Evolutionary conservation across 2,329 filamentous ascomycete genomes (phyloP).

Genomic region (Trichoderma sp.): DNA sequence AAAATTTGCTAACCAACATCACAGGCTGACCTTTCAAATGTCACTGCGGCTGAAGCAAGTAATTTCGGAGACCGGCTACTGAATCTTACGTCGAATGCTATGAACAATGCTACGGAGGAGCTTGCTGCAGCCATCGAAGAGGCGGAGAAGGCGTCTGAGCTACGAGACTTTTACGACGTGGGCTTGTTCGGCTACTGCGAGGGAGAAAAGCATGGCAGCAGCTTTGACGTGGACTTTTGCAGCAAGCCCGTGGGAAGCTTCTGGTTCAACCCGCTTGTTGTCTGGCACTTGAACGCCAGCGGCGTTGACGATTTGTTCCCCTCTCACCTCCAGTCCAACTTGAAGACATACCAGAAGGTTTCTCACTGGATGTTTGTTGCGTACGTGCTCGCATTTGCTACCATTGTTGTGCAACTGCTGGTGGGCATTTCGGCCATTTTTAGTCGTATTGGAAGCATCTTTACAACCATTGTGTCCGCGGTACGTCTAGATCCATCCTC

Average conservation of each 20-base stretch:
- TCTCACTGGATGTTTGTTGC: slow-evolving; percentile 23
- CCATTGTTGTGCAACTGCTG: neutral
- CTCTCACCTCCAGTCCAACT: slow-evolving; percentile 7
- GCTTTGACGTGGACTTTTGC: slow-evolving; percentile 6
- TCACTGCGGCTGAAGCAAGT: slow-evolving; percentile 6
- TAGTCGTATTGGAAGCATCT: slow-evolving; percentile 10
- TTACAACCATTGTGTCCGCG: slow-evolving; percentile 9
- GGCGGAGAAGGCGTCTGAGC: slow-evolving; percentile 2
- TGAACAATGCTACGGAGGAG: slow-evolving; percentile 7
- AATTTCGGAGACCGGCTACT: slow-evolving; percentile 11
- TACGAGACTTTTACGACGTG: slow-evolving; percentile 19
- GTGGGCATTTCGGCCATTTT: slow-evolving; percentile 19
- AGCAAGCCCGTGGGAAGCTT: slow-evolving; percentile 17
- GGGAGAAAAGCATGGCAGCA: neutral
- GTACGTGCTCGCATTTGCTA: slow-evolving; percentile 13
- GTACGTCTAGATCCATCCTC: neutral
- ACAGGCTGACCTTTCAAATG: slow-evolving; percentile 19
- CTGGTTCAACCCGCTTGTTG: slow-evolving; percentile 20
- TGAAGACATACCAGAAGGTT: slow-evolving; percentile 12
- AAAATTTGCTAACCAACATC: neutral
- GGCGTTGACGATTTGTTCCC: slow-evolving; percentile 15
- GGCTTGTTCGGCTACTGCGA: slow-evolving; percentile 19
- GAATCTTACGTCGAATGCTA: slow-evolving; percentile 2
- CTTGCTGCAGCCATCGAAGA: slow-evolving; percentile 15
- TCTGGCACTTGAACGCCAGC: slow-evolving; percentile 16